A percentile compares a stretch with the other conserved stretches of the same genome.
Conservation (phyloP, 495 filamentous ascomycete genomes). For the Eremomyces bilateralis region DNA sequence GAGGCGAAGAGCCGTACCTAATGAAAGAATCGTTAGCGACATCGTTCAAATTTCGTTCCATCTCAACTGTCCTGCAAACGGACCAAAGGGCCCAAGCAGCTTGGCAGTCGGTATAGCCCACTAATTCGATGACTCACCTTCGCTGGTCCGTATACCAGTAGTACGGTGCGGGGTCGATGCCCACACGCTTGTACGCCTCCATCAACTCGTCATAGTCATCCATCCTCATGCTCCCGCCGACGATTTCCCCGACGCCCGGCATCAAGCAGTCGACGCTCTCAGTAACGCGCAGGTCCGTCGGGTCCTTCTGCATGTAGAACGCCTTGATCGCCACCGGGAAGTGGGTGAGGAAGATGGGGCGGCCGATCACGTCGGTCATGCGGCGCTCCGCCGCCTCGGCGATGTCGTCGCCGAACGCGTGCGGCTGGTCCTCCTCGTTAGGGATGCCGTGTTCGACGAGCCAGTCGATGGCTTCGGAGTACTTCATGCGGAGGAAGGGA, state of each 20-base stretch:
- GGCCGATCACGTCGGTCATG: conserved; percentile 93
- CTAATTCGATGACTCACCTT: conserved; percentile 67
- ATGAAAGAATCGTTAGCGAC: conserved; percentile 14
- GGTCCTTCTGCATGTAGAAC: conserved; percentile 97
- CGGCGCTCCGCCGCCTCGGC: conserved; percentile 89
- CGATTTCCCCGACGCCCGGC: conserved; percentile 93
- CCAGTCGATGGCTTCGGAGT: conserved; percentile 87
- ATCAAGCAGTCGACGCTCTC: conserved; percentile 93
- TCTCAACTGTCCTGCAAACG: too few species aligned
- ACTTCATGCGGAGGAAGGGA: conserved; percentile 90
- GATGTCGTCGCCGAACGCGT: conserved; percentile 92
- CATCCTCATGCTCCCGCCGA: conserved; percentile 94
- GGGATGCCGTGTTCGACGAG: conserved; percentile 65
- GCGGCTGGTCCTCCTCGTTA: conserved; percentile 80
- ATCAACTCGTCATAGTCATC: conserved; percentile 81
- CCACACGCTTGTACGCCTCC: conserved; percentile 67
- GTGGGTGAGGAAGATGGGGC: conserved; percentile 88
- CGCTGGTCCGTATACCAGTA: conserved; percentile 99
- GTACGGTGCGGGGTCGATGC: conserved; percentile 67
- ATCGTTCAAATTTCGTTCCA: too few species aligned
- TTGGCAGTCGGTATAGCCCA: too few species aligned
- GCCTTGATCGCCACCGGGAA: conserved; percentile 97
- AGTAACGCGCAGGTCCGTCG: conserved; percentile 62
- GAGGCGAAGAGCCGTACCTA: conserved; percentile 75
- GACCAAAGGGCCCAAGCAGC: too few species aligned